phyloP scores from a whole-genome alignment of 2,329 filamentous ascomycete genomes.

The Ophiostoma ulmi region DNA sequence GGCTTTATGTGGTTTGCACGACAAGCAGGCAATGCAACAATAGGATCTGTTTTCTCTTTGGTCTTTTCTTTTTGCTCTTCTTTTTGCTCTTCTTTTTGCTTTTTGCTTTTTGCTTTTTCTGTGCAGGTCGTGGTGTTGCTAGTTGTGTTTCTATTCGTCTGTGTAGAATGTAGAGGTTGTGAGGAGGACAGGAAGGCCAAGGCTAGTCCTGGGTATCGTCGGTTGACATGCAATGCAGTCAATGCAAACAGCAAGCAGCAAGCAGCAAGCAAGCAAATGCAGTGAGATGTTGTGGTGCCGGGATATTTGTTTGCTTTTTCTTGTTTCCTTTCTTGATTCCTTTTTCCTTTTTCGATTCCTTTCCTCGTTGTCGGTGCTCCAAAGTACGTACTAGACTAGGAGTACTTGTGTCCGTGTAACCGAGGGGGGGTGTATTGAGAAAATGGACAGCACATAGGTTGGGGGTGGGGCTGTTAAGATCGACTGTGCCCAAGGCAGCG shows the following conservation, averaged over 20 bases:
- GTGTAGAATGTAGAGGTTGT: background rate
- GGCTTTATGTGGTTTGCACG: slow-evolving; percentile 21
- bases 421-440: slow-evolving; percentile 8
- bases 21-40: slow-evolving; percentile 16
- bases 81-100: background rate
- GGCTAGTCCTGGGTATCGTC: slow-evolving; percentile 19
- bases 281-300: slow-evolving; percentile 1
- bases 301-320: background rate
- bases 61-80: background rate
- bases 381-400: background rate
- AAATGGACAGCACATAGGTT: slow-evolving; percentile 12
- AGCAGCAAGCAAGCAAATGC: background rate
- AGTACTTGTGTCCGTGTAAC: slow-evolving; percentile 11
- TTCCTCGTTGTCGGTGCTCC: background rate
- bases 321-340: background rate
- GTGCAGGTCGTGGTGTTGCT: background rate
- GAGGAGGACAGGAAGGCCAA: background rate
- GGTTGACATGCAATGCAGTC: background rate
- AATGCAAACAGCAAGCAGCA: background rate
- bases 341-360: background rate
- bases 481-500: slow-evolving; percentile 23
- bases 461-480: slow-evolving; percentile 19
- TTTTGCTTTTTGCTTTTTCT: background rate
- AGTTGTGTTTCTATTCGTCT: background rate
- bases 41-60: background rate